Evolutionary conservation across 2,329 filamentous ascomycete species (phyloP).

Genomic region (Monosporascus sp.): DNA sequence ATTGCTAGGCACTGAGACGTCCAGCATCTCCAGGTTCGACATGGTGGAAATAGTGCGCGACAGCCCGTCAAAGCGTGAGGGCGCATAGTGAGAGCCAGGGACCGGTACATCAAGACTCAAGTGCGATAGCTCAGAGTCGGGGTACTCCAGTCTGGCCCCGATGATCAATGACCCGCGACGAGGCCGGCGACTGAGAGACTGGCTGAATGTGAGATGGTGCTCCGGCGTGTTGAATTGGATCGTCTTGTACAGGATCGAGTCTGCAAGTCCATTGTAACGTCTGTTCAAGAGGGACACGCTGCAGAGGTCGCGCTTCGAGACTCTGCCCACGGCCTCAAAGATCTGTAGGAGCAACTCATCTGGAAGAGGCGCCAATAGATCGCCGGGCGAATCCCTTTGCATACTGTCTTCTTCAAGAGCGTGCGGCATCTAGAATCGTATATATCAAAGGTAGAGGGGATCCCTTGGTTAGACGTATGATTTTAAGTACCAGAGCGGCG

Average conservation of each 20-base stretch:
- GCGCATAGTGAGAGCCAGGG: conserved; percentile 25
- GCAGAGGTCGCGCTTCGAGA: conserved; percentile 35
- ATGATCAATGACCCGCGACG: conserved; percentile 43
- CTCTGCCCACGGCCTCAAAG: conserved; percentile 28
- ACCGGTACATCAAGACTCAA: conserved; percentile 33
- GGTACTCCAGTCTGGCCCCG: conserved; percentile 39
- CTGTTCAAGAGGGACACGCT: conserved; percentile 37
- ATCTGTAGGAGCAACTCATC: conserved; percentile 35
- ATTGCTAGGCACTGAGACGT: conserved; percentile 38
- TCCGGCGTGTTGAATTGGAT: conserved; percentile 41
- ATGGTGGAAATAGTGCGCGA: conserved; percentile 42
- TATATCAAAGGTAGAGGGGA: no score
- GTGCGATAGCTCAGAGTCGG: conserved; percentile 36
- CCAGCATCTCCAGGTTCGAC: conserved; percentile 43
- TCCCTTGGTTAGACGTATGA: no score
- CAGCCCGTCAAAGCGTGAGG: conserved; percentile 34
- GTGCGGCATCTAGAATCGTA: not conserved
- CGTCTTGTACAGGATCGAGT: conserved; percentile 41
- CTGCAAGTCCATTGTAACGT: conserved; percentile 37
- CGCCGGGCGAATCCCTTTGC: not conserved
- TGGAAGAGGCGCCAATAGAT: conserved; percentile 26
- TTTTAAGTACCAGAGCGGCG: no score
- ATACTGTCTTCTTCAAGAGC: not conserved
- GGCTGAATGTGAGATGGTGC: conserved; percentile 42
- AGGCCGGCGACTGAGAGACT: conserved; percentile 39